Evolutionary conservation across 768 basidiomycete species (phyloP), one percentile per base, ranked within the genome.

Genomic region (Mycena pura): DNA sequence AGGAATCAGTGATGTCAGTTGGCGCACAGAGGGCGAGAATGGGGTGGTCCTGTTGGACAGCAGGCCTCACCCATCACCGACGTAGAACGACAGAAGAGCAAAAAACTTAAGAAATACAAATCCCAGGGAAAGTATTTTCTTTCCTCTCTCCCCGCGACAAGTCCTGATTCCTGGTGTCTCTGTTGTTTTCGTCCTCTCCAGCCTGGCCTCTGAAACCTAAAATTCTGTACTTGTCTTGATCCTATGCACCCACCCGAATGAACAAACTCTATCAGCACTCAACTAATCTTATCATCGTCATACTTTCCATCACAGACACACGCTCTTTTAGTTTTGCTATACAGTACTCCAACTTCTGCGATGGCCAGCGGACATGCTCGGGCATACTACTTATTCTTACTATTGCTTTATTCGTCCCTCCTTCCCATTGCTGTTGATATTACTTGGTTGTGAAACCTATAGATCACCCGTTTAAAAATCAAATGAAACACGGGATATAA

Each of bases 101-200:
- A 85, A 80, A 93, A 90, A 75, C 73, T 92, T 74, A 91, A 89
- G 82, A 92, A 88, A 77, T 91, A 92, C 79, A 93, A 70, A 90
- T 88, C 62, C 91, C 92, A 3, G 92, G 92, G 79, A 93, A 93
- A 65, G 84, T 94, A 55, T 81, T 94, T 58, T 91, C 91, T 29
- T 78, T 94, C 64, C 93, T 94, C 74, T 88, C 89, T 85, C 89
- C 25, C 88, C 90, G 61, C 89, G 62, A n/a, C 62, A 61, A 44
- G 45, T 73, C 70, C n/a, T n/a, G n/a, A n/a, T 22, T 11, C 36
- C 38, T 43, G 22, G 27, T 44, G 59, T 32, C 57, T 55, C 39
- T 31, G 45, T 55, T 56, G 15, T 52, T 57, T 43, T 31, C 31
- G 22, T 56, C 36, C 17, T 25, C 49, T 55, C 57, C 19, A 22